Evolutionary conservation across 2,329 filamentous ascomycete genomes (phyloP).

Genomic region (Penicillium sp.): DNA sequence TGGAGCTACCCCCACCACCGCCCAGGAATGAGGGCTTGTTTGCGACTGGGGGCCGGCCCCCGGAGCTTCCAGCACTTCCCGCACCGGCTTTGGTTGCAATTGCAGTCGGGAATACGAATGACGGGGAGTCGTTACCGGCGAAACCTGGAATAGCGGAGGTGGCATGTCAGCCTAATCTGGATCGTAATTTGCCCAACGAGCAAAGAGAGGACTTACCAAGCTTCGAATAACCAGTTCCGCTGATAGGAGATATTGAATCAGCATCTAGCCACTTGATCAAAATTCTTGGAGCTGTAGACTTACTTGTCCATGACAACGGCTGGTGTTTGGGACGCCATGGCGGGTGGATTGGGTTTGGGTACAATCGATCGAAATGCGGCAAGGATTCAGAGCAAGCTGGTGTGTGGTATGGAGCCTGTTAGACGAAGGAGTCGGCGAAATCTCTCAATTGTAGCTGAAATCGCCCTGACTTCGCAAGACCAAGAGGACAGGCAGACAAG

Average conservation of each 20-base stretch:
- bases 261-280: slow-evolving; percentile 16
- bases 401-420: neutral
- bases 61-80: slow-evolving; percentile 65
- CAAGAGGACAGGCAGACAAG: slow-evolving; percentile 28
- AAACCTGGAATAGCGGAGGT: slow-evolving; percentile 63
- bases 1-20: slow-evolving; percentile 74
- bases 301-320: slow-evolving; percentile 99
- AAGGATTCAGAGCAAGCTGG: neutral
- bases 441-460: slow-evolving; percentile 9
- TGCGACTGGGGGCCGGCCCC: slow-evolving; percentile 81
- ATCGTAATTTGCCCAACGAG: slow-evolving; percentile 11
- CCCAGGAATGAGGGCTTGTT: slow-evolving; percentile 96
- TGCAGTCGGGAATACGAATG: slow-evolving; percentile 97
- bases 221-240: slow-evolving; percentile 99
- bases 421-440: neutral
- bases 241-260: slow-evolving; percentile 42
- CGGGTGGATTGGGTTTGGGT: slow-evolving; percentile 20
- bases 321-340: slow-evolving; percentile 95
- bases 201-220: slow-evolving; percentile 63
- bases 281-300: slow-evolving; percentile 41
- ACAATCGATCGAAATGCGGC: slow-evolving; percentile 3
- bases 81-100: slow-evolving; percentile 88
- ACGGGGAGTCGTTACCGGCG: slow-evolving; percentile 97
- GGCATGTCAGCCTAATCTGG: slow-evolving; percentile 35
- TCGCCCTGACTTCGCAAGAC: slow-evolving; percentile 5